Evolutionary conservation across 495 filamentous ascomycete genomes (phyloP).

Genomic region (Trichocladium uniseriatum): DNA sequence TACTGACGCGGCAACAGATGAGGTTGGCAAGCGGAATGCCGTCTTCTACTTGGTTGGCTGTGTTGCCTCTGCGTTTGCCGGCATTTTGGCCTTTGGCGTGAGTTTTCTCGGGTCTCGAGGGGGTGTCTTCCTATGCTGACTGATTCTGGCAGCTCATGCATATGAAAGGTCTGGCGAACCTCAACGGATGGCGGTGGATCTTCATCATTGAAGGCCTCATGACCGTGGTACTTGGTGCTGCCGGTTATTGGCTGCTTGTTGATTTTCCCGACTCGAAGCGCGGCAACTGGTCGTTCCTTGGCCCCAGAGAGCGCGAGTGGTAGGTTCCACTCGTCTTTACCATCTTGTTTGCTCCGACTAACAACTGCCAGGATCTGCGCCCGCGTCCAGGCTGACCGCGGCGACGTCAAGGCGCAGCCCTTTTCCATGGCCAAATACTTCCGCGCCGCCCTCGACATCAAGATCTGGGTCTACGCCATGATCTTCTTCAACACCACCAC

Average conservation of each 20-base stretch:
- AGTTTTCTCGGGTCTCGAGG: neutral
- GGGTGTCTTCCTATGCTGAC: neutral
- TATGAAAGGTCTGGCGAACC: constrained; percentile 38
- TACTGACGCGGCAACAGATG: constrained; percentile 29
- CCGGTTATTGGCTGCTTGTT: constrained; percentile 46
- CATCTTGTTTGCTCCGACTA: neutral
- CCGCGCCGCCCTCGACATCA: constrained; percentile 39
- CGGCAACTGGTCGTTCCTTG: constrained; percentile 46
- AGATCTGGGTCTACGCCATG: constrained; percentile 55
- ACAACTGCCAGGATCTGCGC: constrained; percentile 35
- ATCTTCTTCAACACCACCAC: constrained; percentile 53
- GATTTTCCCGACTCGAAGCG: constrained; percentile 51
- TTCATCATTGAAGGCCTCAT: constrained; percentile 53
- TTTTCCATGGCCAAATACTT: constrained; percentile 47
- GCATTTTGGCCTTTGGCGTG: constrained; percentile 55
- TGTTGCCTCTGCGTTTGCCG: constrained; percentile 50
- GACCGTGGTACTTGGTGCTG: constrained; percentile 38
- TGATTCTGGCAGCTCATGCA: constrained; percentile 40
- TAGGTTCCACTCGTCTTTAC: neutral
- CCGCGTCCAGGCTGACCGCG: constrained; percentile 49
- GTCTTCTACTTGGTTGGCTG: constrained; percentile 57
- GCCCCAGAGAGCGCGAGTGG: constrained; percentile 41
- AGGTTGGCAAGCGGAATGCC: constrained; percentile 55
- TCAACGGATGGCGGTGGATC: constrained; percentile 55
- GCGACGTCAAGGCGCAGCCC: constrained; percentile 41